A percentile compares a stretch with the other conserved stretches of the same genome.
Conservation (phyloP, 768 basidiomycete genomes). For the Trichaptum fuscoviolaceum region DNA sequence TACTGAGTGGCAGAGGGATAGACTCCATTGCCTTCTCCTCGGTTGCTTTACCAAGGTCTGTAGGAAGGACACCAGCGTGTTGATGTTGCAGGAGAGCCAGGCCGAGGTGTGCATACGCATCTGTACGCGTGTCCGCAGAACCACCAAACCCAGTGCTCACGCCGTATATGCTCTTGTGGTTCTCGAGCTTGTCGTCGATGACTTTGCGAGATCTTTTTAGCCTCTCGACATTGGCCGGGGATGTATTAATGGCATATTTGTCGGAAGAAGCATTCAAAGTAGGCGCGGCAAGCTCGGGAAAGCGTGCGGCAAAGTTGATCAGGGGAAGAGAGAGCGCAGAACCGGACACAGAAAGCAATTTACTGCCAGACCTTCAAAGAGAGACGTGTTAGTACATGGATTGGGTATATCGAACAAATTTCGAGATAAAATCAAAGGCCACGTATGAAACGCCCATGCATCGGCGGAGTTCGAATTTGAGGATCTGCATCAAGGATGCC, state of each 20-base stretch:
- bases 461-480: neutral
- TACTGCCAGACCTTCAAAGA: neutral
- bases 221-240: constrained; percentile 40
- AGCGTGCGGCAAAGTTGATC: neutral
- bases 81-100: constrained; percentile 84
- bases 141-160: constrained; percentile 87
- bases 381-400: neutral
- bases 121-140: constrained; percentile 82
- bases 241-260: constrained; percentile 33
- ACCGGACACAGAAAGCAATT: neutral
- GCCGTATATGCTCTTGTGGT: constrained; percentile 72
- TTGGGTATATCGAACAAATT: neutral
- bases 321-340: neutral
- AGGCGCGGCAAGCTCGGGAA: neutral
- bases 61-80: constrained; percentile 68
- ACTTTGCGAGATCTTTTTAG: constrained; percentile 58
- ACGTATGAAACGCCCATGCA: neutral
- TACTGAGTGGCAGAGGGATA: constrained; percentile 53
- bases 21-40: constrained; percentile 29
- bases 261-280: neutral
- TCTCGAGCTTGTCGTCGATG: constrained; percentile 60
- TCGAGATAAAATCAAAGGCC: neutral
- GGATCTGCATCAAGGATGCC: neutral
- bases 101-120: constrained; percentile 66
- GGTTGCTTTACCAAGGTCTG: constrained; percentile 30